Percentiles rank a stretch among this genome's conserved stretches.
Conservation (phyloP, 202 grass and related monocot species). For the Cymbopogon flexuosus region DNA sequence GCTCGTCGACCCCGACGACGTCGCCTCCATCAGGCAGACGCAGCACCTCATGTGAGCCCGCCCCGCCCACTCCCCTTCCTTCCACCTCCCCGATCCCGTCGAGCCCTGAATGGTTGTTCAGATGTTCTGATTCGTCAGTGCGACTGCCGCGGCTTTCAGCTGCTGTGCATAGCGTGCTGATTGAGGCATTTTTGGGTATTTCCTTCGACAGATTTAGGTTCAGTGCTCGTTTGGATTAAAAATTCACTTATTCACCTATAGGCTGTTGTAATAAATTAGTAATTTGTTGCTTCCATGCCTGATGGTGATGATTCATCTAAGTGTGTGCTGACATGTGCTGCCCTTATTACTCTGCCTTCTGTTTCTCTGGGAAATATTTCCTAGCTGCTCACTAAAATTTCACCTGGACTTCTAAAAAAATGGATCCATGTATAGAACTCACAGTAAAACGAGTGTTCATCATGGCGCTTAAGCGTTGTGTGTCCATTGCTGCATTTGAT, state of each 20-base stretch:
- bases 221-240: background rate
- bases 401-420: too few relatives aligned
- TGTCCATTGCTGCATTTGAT: background rate
- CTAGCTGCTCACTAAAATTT: background rate
- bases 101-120: background rate
- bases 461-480: background rate
- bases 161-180: background rate
- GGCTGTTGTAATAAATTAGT: too few relatives aligned
- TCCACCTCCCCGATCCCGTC: background rate
- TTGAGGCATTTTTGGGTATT: background rate
- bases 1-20: constrained; percentile 28
- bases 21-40: constrained; percentile 39
- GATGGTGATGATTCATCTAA: too few relatives aligned
- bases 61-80: background rate
- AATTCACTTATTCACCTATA: background rate
- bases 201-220: background rate
- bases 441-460: background rate
- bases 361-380: background rate
- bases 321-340: background rate
- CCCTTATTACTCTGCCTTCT: background rate
- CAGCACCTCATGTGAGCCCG: constrained; percentile 53
- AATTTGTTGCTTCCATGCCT: too few relatives aligned
- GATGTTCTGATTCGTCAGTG: background rate
- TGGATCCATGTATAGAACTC: background rate
- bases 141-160: background rate